phyloP scores from a whole-genome alignment of 371 early-diverging fungal genomes.

The Rhizopus microsporus region DNA sequence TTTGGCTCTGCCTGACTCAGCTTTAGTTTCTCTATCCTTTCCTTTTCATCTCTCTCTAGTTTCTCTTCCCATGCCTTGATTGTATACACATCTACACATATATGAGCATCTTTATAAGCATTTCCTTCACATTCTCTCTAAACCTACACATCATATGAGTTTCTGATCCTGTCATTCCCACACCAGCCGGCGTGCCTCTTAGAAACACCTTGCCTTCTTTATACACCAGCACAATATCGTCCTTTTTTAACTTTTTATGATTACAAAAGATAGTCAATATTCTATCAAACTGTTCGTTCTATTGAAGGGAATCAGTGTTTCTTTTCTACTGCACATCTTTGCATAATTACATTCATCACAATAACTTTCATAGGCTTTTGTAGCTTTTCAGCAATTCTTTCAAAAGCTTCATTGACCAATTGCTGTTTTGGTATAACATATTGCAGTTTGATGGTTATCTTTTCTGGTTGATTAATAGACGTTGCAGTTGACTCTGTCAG shows the following conservation, averaged over 20 bases:
- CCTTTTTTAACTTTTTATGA: slow-evolving; percentile 27
- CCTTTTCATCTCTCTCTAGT: slow-evolving; percentile 18
- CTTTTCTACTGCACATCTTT: not conserved
- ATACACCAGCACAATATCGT: slow-evolving; percentile 35
- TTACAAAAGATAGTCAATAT: slow-evolving; percentile 29
- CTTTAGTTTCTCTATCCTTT: slow-evolving; percentile 16
- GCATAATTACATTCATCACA: slow-evolving; percentile 39
- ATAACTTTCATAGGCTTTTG: slow-evolving; percentile 34
- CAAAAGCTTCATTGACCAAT: not conserved
- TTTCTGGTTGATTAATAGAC: slow-evolving; percentile 16
- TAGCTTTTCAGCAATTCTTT: slow-evolving; percentile 9
- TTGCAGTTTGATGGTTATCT: slow-evolving; percentile 35
- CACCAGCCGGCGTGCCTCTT: slow-evolving; percentile 40
- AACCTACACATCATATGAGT: slow-evolving; percentile 26
- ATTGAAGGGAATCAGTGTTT: not conserved
- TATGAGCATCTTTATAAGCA: not conserved
- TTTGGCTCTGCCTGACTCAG: slow-evolving; percentile 3
- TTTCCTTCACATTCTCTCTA: not conserved
- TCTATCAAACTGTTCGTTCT: slow-evolving; percentile 39
- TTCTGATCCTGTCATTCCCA: slow-evolving; percentile 28
- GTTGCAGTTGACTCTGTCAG: not conserved
- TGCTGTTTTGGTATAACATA: slow-evolving; percentile 17
- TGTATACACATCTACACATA: slow-evolving; percentile 34
- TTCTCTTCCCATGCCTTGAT: slow-evolving; percentile 27
- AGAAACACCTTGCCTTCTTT: slow-evolving; percentile 33